phyloP scores from a whole-genome alignment of 2,329 filamentous ascomycete species.

The Scedosporium boydii region DNA sequence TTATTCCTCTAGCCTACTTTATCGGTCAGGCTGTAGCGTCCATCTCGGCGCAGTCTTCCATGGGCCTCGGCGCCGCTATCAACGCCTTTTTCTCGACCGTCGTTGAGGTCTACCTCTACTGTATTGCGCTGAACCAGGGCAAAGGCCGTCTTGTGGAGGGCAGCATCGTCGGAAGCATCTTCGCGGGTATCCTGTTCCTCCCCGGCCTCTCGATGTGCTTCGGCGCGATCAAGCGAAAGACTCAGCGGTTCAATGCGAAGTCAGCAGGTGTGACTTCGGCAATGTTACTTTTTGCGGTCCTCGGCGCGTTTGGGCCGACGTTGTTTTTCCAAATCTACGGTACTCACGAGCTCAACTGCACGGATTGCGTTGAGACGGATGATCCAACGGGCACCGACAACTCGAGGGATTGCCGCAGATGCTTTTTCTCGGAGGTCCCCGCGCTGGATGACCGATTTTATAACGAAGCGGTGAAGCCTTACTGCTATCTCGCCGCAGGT shows the following conservation, averaged over 20 bases:
- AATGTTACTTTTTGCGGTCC: slow-evolving; percentile 93
- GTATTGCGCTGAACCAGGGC: slow-evolving; percentile 82
- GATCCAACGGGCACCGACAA: slow-evolving; percentile 24
- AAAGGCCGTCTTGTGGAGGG: slow-evolving; percentile 92
- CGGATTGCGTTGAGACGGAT: slow-evolving; percentile 44
- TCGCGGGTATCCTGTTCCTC: slow-evolving; percentile 89
- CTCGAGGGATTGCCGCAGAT: slow-evolving; percentile 73
- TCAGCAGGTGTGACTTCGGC: slow-evolving; percentile 96
- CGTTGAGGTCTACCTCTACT: slow-evolving; percentile 96
- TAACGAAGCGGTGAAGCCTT: slow-evolving; percentile 80
- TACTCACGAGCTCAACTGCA: slow-evolving; percentile 89
- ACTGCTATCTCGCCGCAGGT: slow-evolving; percentile 79
- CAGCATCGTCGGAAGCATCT: slow-evolving; percentile 95
- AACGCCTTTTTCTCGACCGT: slow-evolving; percentile 98
- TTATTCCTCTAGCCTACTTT: slow-evolving; percentile 95
- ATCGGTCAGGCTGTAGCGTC: slow-evolving; percentile 97
- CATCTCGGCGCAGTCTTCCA: slow-evolving; percentile 96
- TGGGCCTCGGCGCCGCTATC: slow-evolving; percentile 93
- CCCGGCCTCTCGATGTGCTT: slow-evolving; percentile 98
- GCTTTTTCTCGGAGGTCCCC: slow-evolving; percentile 85
- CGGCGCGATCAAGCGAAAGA: slow-evolving; percentile 94
- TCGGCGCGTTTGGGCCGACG: slow-evolving; percentile 90
- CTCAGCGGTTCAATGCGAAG: slow-evolving; percentile 93
- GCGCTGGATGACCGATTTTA: slow-evolving; percentile 84
- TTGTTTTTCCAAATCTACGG: slow-evolving; percentile 98